Percentiles rank a stretch among this genome's conserved stretches.
Conservation (phyloP, 768 basidiomycete genomes). For the Suillus spraguei region DNA sequence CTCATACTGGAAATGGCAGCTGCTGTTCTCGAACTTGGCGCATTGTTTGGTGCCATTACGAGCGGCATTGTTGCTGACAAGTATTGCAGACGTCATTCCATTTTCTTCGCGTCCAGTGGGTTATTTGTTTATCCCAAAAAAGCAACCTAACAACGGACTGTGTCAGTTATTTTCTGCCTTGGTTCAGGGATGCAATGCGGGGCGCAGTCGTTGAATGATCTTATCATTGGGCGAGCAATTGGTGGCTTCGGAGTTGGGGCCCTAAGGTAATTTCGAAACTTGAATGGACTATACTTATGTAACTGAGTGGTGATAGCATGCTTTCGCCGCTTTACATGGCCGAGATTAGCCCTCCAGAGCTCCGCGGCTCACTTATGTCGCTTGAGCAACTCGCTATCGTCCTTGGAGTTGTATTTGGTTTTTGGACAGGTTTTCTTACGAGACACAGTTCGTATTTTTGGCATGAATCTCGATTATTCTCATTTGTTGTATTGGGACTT, state of each 20-base stretch:
- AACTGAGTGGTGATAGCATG: slow-evolving; percentile 51
- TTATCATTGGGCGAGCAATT: slow-evolving; percentile 71
- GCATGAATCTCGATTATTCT: background rate
- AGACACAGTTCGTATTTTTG: slow-evolving; percentile 50
- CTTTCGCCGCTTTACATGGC: slow-evolving; percentile 83
- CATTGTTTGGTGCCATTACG: slow-evolving; percentile 70
- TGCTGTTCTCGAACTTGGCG: slow-evolving; percentile 77
- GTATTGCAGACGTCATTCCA: slow-evolving; percentile 67
- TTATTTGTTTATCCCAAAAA: slow-evolving; percentile 10
- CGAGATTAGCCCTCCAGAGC: slow-evolving; percentile 81
- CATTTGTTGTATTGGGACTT: slow-evolving; percentile 3
- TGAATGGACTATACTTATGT: background rate
- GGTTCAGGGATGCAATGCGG: slow-evolving; percentile 72
- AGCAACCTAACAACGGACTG: background rate
- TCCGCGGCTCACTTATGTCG: slow-evolving; percentile 76
- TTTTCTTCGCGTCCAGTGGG: slow-evolving; percentile 69
- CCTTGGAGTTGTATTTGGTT: slow-evolving; percentile 78
- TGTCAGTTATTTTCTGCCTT: slow-evolving; percentile 64
- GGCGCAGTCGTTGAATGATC: slow-evolving; percentile 54
- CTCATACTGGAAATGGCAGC: slow-evolving; percentile 42
- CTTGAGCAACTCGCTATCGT: slow-evolving; percentile 84
- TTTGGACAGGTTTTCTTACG: slow-evolving; percentile 81
- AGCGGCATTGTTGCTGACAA: slow-evolving; percentile 71
- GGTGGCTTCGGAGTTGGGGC: slow-evolving; percentile 85
- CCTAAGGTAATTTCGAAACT: slow-evolving; percentile 46